phyloP scores from a whole-genome alignment of 129 eudicot species.

The Flaveria ramosissima region DNA sequence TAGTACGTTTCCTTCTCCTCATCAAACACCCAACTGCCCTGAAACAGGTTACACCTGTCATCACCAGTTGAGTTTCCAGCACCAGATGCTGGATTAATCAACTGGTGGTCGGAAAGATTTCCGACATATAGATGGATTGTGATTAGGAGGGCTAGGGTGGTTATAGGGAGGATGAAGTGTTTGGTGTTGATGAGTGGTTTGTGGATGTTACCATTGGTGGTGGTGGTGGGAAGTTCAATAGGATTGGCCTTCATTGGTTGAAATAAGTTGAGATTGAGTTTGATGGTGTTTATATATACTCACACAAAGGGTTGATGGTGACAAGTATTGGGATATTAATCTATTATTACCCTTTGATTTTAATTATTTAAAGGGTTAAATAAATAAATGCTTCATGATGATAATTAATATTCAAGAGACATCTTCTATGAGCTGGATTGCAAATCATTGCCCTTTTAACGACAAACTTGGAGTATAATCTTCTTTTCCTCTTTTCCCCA shows the following conservation, averaged over 20 bases:
- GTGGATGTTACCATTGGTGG: conserved; percentile 23
- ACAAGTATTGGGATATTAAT: conserved; percentile 39
- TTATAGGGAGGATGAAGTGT: conserved; percentile 38
- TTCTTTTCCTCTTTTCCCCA: conserved; percentile 30
- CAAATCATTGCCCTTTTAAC: conserved; percentile 35
- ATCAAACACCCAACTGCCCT: conserved; percentile 56
- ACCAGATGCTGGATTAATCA: neutral
- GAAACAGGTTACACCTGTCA: conserved; percentile 45
- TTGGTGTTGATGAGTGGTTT: conserved; percentile 38
- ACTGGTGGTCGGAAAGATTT: conserved; percentile 26
- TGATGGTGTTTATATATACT: conserved; percentile 29
- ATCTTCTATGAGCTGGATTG: conserved; percentile 41
- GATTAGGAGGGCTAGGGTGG: conserved; percentile 40
- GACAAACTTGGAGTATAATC: conserved; percentile 42
- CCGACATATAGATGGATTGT: conserved; percentile 38
- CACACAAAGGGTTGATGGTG: conserved; percentile 41
- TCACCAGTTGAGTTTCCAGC: conserved; percentile 24
- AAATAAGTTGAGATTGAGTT: conserved; percentile 32
- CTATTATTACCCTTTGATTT: conserved; percentile 28
- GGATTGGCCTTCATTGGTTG: conserved; percentile 53
- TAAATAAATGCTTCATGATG: neutral
- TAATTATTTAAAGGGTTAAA: neutral
- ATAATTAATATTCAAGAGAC: conserved; percentile 21
- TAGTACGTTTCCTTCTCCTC: conserved; percentile 48
- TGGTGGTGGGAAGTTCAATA: conserved; percentile 40